Conservation (phyloP, 208 protist genomes). For the Trypanosoma theileri region DNA sequence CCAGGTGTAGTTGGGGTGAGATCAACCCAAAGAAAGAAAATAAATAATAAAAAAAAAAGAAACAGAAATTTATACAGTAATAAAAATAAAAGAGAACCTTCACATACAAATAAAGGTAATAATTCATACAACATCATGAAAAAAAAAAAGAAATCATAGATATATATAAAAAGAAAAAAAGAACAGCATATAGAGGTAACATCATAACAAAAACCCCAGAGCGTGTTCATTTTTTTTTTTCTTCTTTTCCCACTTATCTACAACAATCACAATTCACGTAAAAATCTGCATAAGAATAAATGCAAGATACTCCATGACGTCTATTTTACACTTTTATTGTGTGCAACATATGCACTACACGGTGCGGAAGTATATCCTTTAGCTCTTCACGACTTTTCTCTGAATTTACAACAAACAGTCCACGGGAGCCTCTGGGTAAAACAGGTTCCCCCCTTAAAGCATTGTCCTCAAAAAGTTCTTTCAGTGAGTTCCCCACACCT, state of each 20-base stretch:
- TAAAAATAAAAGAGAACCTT: constrained; percentile 10
- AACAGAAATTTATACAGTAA: background rate
- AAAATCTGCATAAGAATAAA: background rate
- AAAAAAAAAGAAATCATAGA: background rate
- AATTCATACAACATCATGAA: background rate
- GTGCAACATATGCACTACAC: constrained; percentile 73
- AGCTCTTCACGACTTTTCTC: constrained; percentile 44
- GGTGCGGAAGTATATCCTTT: constrained; percentile 59
- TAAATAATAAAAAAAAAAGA: background rate
- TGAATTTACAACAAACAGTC: constrained; percentile 47
- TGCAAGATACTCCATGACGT: constrained; percentile 4
- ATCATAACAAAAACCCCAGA: background rate
- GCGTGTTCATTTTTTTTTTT: background rate
- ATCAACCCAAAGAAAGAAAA: constrained; percentile 10
- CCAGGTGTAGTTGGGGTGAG: background rate
- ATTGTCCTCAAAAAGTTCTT: constrained; percentile 75
- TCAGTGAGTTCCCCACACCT: constrained; percentile 45
- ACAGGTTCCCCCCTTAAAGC: constrained; percentile 45
- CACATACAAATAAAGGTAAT: no score
- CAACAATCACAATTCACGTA: background rate
- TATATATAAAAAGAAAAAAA: constrained; percentile 21
- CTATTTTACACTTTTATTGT: constrained; percentile 8
- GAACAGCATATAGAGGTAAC: constrained; percentile 6
- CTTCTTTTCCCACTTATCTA: background rate
- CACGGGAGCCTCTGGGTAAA: constrained; percentile 42